phyloP scores from a whole-genome alignment of 2,329 filamentous ascomycete species.

The Aspergillus alliaceus region DNA sequence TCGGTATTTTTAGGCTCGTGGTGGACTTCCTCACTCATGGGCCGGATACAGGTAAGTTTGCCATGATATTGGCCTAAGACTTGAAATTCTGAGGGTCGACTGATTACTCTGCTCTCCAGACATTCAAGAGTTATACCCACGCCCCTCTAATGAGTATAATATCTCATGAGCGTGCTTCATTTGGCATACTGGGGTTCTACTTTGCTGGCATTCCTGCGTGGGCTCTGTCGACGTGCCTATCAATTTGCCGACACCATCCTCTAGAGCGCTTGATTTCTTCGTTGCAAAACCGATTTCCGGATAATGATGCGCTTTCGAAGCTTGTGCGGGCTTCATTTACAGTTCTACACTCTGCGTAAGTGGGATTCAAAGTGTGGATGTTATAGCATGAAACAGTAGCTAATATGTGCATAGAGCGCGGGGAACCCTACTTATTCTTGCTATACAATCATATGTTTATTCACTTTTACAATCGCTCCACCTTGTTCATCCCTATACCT shows the following conservation, averaged over 20 bases:
- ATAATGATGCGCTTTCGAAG: slow-evolving; percentile 26
- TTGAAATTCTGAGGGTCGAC: neutral
- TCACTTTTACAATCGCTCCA: slow-evolving; percentile 44
- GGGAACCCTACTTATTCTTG: slow-evolving; percentile 36
- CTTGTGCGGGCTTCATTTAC: slow-evolving; percentile 28
- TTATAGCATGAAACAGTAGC: neutral
- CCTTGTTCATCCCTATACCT: slow-evolving; percentile 34
- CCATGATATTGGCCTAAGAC: neutral
- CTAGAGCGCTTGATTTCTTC: slow-evolving; percentile 34
- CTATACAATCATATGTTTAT: slow-evolving; percentile 45
- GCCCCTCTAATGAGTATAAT: slow-evolving; percentile 38
- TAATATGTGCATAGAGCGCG: slow-evolving; percentile 28
- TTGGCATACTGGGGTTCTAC: slow-evolving; percentile 39
- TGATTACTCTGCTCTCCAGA: slow-evolving; percentile 26
- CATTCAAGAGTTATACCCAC: slow-evolving; percentile 39
- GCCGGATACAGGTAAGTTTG: slow-evolving; percentile 38
- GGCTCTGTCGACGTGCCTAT: slow-evolving; percentile 36
- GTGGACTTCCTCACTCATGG: slow-evolving; percentile 41
- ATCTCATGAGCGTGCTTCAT: slow-evolving; percentile 32
- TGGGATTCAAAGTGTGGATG: neutral
- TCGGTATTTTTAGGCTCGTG: slow-evolving; percentile 43
- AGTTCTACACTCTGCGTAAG: slow-evolving; percentile 31
- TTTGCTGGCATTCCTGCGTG: slow-evolving; percentile 44
- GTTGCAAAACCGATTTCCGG: slow-evolving; percentile 27
- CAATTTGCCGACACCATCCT: slow-evolving; percentile 40